Evolutionary conservation across 2,329 filamentous ascomycete species (phyloP).

Genomic region (Claviceps capensis): DNA sequence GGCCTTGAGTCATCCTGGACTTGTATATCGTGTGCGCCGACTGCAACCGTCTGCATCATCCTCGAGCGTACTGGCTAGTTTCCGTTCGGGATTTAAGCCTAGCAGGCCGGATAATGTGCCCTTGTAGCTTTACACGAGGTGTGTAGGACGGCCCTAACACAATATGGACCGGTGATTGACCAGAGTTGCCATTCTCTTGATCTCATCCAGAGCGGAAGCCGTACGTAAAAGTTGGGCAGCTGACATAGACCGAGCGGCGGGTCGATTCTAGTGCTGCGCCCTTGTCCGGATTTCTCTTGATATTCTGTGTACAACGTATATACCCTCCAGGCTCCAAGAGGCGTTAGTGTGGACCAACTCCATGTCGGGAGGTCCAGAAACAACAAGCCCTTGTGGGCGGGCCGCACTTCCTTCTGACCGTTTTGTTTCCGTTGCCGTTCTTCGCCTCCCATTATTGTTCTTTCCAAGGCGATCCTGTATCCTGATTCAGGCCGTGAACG

Average conservation of each 20-base stretch:
- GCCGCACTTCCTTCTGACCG: background rate
- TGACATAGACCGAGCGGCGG: background rate
- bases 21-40: background rate
- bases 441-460: background rate
- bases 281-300: no score
- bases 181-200: background rate
- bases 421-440: background rate
- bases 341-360: background rate
- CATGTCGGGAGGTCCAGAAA: background rate
- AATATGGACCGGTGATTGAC: background rate
- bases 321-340: no score
- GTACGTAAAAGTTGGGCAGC: background rate
- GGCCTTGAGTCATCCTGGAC: no score
- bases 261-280: no score
- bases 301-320: no score
- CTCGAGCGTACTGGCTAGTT: background rate
- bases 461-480: background rate
- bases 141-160: slow-evolving; percentile 1
- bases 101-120: background rate
- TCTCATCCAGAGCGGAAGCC: background rate
- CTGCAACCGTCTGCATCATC: background rate
- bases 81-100: background rate
- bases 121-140: background rate
- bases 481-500: background rate
- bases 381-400: background rate